A percentile compares a stretch with the other conserved stretches of the same genome.
Evolutionary conservation across 805 yeast genomes (phyloP).

Genomic region (Pichia gijzeniarum): DNA sequence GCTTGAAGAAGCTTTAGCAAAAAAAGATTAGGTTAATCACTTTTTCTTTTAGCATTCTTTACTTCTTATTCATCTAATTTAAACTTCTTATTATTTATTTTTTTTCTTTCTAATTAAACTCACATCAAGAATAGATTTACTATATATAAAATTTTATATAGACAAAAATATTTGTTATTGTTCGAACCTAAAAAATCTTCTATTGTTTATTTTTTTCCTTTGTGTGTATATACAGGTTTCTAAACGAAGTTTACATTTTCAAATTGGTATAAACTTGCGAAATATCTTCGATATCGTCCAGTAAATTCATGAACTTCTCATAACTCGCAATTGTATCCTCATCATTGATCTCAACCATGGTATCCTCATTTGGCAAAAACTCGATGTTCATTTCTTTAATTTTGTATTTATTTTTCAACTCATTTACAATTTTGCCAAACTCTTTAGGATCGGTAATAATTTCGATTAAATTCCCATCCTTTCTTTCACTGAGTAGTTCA

Average conservation of each 20-base stretch:
- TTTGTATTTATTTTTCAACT: slow-evolving; percentile 48
- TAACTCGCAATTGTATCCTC: slow-evolving; percentile 47
- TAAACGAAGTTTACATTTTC: slow-evolving; percentile 17
- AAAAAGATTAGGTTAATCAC: slow-evolving; percentile 18
- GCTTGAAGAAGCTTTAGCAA: slow-evolving; percentile 30
- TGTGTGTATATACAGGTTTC: neutral
- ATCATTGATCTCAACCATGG: slow-evolving; percentile 45
- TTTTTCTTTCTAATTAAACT: neutral
- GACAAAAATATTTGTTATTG: too few relatives aligned
- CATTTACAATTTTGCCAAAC: slow-evolving; percentile 54
- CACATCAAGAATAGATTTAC: neutral
- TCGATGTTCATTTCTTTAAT: slow-evolving; percentile 69
- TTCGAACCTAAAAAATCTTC: too few relatives aligned
- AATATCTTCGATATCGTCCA: slow-evolving; percentile 82
- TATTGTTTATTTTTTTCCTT: neutral
- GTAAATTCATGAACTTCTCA: slow-evolving; percentile 48
- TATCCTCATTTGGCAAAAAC: slow-evolving; percentile 58
- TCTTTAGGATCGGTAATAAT: slow-evolving; percentile 60
- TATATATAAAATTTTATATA: neutral
- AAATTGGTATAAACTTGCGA: slow-evolving; percentile 72
- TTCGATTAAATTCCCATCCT: slow-evolving; percentile 30
- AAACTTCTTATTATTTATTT: neutral
- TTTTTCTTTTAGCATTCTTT: neutral
- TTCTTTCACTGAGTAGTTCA: slow-evolving; percentile 15
- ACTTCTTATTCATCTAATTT: neutral